phyloP scores from a whole-genome alignment of 768 basidiomycete genomes.

The Trametopsis cervina region DNA sequence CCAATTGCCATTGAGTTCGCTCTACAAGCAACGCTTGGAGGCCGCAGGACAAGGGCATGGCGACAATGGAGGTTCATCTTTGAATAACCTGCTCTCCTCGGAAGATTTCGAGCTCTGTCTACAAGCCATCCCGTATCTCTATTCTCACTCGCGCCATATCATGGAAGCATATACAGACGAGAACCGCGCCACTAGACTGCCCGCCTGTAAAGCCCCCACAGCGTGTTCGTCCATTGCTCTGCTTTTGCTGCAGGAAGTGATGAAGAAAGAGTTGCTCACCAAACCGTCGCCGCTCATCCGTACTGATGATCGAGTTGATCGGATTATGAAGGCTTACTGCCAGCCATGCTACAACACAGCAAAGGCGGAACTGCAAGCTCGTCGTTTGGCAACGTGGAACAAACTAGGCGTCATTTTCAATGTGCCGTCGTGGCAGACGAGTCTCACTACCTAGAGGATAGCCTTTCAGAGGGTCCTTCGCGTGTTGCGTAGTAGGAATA shows the following conservation, averaged over 20 bases:
- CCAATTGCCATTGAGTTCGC: not conserved
- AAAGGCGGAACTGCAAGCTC: not conserved
- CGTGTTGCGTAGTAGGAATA: not conserved
- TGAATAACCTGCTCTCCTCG: no score
- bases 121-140: not conserved
- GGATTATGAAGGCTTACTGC: not conserved
- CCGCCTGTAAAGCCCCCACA: not conserved
- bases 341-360: not conserved
- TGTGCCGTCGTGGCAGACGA: not conserved
- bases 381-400: not conserved
- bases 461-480: not conserved
- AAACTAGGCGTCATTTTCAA: constrained; percentile 2
- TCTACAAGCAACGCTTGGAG: not conserved
- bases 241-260: not conserved
- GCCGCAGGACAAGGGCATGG: not conserved
- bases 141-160: not conserved
- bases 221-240: not conserved
- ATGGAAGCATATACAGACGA: not conserved
- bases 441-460: not conserved
- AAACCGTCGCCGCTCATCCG: not conserved
- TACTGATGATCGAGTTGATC: not conserved
- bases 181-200: not conserved
- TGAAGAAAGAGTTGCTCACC: not conserved
- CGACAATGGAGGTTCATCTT: no score
- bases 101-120: not conserved